Evolutionary conservation across 208 protist genomes (phyloP).

Genomic region (Porcisia deanei): DNA sequence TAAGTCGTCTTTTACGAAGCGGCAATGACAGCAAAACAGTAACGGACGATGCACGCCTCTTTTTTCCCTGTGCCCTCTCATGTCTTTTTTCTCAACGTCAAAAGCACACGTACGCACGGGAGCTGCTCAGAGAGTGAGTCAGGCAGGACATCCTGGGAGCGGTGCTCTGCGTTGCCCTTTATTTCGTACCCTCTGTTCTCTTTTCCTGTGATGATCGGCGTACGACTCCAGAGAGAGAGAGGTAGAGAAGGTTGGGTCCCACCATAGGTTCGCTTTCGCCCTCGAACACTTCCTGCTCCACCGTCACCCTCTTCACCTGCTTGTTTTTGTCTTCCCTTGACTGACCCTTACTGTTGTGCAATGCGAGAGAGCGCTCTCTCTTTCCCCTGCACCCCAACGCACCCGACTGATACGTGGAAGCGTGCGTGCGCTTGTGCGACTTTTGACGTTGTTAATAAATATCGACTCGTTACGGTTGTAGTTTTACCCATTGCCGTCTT

Average conservation of each 20-base stretch:
- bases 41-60: too few species aligned
- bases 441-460: neutral
- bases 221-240: neutral
- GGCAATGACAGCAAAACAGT: neutral
- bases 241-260: neutral
- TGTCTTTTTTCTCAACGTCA: neutral
- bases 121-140: neutral
- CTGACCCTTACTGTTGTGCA: neutral
- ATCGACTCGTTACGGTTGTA: neutral
- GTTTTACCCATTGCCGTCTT: too few species aligned
- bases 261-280: neutral
- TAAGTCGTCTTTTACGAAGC: neutral
- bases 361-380: neutral
- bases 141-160: neutral
- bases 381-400: neutral
- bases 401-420: neutral
- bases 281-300: neutral
- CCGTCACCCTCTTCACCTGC: neutral
- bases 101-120: neutral
- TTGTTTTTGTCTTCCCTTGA: neutral
- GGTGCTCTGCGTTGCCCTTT: neutral
- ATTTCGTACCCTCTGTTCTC: neutral
- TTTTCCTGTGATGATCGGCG: neutral
- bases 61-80: neutral
- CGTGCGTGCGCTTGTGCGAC: neutral